Evolutionary conservation across 768 basidiomycete genomes (phyloP).

Genomic region (Pisolithus microcarpus): DNA sequence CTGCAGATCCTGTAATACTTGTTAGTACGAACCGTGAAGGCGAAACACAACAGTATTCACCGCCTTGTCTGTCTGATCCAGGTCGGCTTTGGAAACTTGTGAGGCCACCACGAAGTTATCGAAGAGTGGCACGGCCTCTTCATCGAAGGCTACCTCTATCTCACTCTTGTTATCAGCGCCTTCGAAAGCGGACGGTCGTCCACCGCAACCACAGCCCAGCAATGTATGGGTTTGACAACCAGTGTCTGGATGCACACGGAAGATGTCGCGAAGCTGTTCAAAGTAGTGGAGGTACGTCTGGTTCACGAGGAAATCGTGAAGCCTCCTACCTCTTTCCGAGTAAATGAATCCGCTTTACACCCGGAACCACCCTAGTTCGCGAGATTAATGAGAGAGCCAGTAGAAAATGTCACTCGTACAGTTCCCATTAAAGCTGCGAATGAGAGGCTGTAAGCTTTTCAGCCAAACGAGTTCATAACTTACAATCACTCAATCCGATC

Average conservation of each 20-base stretch:
- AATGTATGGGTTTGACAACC: slow-evolving; percentile 90
- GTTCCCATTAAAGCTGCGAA: slow-evolving; percentile 63
- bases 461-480: slow-evolving; percentile 23
- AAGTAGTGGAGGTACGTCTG: not conserved
- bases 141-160: slow-evolving; percentile 21
- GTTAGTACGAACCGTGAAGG: not conserved
- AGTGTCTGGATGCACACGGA: slow-evolving; percentile 74
- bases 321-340: slow-evolving; percentile 66
- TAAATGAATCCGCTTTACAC: slow-evolving; percentile 81
- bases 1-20: slow-evolving; percentile 44
- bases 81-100: slow-evolving; percentile 41
- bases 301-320: not conserved
- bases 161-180: slow-evolving; percentile 4
- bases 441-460: slow-evolving; percentile 4
- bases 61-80: slow-evolving; percentile 44
- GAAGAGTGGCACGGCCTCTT: slow-evolving; percentile 23
- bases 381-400: slow-evolving; percentile 5
- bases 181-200: slow-evolving; percentile 1
- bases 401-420: slow-evolving; percentile 27
- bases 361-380: slow-evolving; percentile 32
- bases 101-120: slow-evolving; percentile 62
- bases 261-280: slow-evolving; percentile 80
- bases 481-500: slow-evolving; percentile 81
- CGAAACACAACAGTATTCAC: slow-evolving; percentile 30
- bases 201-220: slow-evolving; percentile 68